Evolutionary conservation across 306 rosid genomes (phyloP).

Genomic region (Corylus avellana): DNA sequence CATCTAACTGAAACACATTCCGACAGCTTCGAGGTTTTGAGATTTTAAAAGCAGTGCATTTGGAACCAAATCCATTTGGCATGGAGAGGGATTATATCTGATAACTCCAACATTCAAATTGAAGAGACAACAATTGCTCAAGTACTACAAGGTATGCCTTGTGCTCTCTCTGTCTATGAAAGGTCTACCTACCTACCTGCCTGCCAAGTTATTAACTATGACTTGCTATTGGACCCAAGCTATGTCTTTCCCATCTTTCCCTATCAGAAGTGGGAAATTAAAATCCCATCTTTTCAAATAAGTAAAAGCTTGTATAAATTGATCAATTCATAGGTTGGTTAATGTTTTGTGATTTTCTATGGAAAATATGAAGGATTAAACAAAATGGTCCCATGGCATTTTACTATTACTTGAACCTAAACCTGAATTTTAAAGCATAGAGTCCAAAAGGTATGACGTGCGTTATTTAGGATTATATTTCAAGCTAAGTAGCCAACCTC

Average conservation of each 20-base stretch:
- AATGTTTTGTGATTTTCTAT: not conserved
- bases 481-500: too few species aligned
- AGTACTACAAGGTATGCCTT: constrained; percentile 65
- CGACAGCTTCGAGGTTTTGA: constrained; percentile 89
- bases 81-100: constrained; percentile 72
- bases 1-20: constrained; percentile 28
- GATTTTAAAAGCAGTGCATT: constrained; percentile 71
- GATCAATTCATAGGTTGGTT: not conserved
- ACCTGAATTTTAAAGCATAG: too few species aligned
- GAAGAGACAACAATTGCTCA: constrained; percentile 80
- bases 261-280: not conserved
- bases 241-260: not conserved
- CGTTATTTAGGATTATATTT: too few species aligned
- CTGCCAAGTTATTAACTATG: not conserved
- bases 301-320: constrained; percentile 2
- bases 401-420: too few species aligned
- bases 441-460: too few species aligned
- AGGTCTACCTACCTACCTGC: not conserved
- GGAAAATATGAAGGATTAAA: not conserved
- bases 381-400: not conserved
- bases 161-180: not conserved
- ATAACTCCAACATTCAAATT: constrained; percentile 88
- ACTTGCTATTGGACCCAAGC: not conserved
- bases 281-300: not conserved
- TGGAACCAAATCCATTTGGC: constrained; percentile 85